A percentile compares a stretch with the other conserved stretches of the same genome.
These are phyloP conservation scores for Simmondsia chinensis DNA, from an alignment of 148 eudicot genomes.

Conservation along the genomic window DNA sequence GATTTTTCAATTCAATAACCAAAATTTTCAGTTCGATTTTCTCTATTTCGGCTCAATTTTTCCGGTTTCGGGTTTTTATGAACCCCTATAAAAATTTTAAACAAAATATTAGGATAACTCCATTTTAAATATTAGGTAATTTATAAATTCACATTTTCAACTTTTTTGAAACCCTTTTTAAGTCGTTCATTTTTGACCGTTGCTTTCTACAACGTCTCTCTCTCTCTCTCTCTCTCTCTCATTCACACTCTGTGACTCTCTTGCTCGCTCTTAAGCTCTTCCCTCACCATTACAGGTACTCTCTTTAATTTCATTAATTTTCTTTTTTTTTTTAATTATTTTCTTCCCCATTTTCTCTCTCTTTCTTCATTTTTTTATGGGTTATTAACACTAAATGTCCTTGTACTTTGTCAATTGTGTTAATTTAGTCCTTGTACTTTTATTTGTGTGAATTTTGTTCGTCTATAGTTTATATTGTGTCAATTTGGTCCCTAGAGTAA, in stretches of 20 bases:
- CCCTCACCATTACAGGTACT: constrained; percentile 13
- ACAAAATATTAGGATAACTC: too few species aligned
- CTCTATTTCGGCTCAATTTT: too few species aligned
- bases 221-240: constrained; percentile 21
- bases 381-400: neutral
- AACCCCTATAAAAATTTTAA: too few species aligned
- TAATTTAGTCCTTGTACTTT: too few species aligned
- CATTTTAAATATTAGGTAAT: neutral
- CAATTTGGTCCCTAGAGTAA: too few species aligned
- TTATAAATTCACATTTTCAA: neutral
- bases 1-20: too few species aligned
- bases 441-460: too few species aligned
- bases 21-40: too few species aligned
- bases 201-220: constrained; percentile 31
- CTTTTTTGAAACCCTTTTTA: too few species aligned
- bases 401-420: too few species aligned
- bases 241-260: constrained; percentile 3
- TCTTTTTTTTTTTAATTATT: neutral
- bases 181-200: constrained; percentile 80
- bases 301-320: neutral
- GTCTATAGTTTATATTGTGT: too few species aligned
- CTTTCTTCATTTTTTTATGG: neutral
- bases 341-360: neutral
- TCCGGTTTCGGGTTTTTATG: too few species aligned
- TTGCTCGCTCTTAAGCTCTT: constrained; percentile 11